phyloP scores from a whole-genome alignment of 306 rosid genomes.

The Echinosophora koreensis region DNA sequence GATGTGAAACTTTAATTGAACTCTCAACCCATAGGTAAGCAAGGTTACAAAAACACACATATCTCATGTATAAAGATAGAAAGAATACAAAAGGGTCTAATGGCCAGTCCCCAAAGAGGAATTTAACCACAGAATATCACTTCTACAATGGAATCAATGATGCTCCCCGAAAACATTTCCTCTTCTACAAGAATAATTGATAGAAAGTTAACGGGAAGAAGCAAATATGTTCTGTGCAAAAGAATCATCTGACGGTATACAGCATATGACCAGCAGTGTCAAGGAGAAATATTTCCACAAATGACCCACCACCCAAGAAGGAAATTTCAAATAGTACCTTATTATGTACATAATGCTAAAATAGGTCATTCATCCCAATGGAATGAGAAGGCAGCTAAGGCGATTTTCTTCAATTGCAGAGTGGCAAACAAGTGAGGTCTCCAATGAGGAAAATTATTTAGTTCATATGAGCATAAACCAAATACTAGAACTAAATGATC shows the following conservation, averaged over 20 bases:
- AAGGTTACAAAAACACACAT: neutral
- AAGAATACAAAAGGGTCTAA: constrained; percentile 2
- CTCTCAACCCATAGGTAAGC: constrained; percentile 19
- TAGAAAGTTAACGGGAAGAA: neutral
- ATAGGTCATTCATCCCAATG: neutral
- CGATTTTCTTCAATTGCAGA: neutral
- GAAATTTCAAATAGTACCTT: neutral
- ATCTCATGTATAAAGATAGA: constrained; percentile 10
- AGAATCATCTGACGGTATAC: constrained; percentile 4
- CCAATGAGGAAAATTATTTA: constrained; percentile 9
- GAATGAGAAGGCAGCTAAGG: constrained; percentile 4
- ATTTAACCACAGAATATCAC: neutral
- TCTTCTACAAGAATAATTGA: constrained; percentile 15
- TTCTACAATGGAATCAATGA: neutral
- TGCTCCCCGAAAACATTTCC: constrained; percentile 12
- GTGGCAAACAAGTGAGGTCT: constrained; percentile 5
- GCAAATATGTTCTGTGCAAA: constrained; percentile 10
- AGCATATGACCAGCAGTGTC: constrained; percentile 13
- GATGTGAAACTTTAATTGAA: constrained; percentile 26
- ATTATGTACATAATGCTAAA: neutral
- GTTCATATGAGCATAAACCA: constrained; percentile 2
- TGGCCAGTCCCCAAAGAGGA: constrained; percentile 15
- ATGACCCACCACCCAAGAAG: constrained; percentile 3
- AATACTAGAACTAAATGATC: neutral
- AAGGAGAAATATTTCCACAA: constrained; percentile 1